phyloP scores from a whole-genome alignment of 2,329 filamentous ascomycete genomes.

The Madurella fahalii region DNA sequence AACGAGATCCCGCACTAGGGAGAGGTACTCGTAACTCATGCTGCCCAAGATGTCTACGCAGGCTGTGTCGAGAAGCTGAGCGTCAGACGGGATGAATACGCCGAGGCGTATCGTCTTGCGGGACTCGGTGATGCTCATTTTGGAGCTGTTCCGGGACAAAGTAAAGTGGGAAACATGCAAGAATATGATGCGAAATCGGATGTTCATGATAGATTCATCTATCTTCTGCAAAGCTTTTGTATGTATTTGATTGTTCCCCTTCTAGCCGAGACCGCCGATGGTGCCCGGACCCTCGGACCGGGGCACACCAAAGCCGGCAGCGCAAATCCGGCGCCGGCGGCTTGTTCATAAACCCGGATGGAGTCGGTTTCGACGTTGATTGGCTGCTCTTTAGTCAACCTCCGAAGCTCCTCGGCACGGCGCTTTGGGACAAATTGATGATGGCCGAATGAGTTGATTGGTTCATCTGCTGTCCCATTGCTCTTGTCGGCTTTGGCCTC shows the following conservation, averaged over 20 bases:
- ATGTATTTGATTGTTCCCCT: too few species aligned
- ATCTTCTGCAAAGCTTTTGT: too few species aligned
- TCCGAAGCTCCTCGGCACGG: conserved; percentile 29
- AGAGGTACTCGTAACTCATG: conserved; percentile 45
- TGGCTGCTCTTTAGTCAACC: conserved; percentile 22
- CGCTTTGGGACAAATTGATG: not conserved
- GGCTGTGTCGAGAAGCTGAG: conserved; percentile 49
- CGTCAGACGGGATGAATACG: conserved; percentile 45
- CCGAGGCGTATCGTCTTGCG: conserved; percentile 41
- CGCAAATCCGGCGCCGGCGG: conserved; percentile 5
- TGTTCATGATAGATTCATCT: too few species aligned
- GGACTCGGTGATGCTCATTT: conserved; percentile 5
- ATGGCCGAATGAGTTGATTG: not conserved
- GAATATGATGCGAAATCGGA: too few species aligned
- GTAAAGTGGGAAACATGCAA: not conserved
- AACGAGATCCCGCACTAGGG: conserved; percentile 27
- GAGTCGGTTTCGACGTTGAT: conserved; percentile 23
- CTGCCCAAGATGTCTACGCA: conserved; percentile 47
- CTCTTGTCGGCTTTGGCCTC: too few species aligned
- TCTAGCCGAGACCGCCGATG: too few species aligned
- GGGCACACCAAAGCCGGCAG: not conserved
- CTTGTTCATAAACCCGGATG: not conserved
- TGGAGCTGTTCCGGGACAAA: not conserved
- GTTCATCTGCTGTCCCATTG: not conserved
- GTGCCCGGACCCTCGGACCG: conserved; percentile 3